Base-by-base conservation (phyloP, 2,329 filamentous ascomycete genomes). In the Curvularia spicifera region DNA sequence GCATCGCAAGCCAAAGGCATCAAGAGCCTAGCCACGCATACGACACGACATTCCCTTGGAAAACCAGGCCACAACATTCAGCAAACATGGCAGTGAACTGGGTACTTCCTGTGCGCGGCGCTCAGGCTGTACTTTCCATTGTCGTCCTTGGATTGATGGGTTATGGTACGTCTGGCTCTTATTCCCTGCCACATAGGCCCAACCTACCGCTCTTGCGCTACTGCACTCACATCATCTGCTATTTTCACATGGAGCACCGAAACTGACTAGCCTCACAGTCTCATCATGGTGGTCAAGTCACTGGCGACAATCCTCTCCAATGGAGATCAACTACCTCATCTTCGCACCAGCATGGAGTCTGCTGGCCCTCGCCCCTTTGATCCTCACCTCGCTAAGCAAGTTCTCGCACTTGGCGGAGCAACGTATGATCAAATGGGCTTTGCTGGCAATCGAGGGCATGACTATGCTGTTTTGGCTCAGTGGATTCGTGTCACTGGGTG, bases 401-500 rank as follows among this genome's bases (percentile, higher is more conserved):
- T 80, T 87, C 68, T 59, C 60, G 2, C 60, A 61, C 46, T 15
- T 68, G 18, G 50, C 63, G 1, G 52, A 65, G 3, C 79, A 80
- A 24, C 68, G 87, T 10, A 87, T 88, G 68, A 86, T 91, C 75
- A 84, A 83, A 51, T 63, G 67, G 46, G 70, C 61, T 0, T 85
- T 92, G 15, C 80, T 93, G 18, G 87, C 70, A 1, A 81, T 91
- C 31, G 90, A 96, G 70, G 81, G 81, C 46, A 65, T 95, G 24
- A 95, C 91, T 9, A 88, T 89, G 79, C 82, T 96, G 56, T 96
- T 96, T 81, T 97, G 93, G 93, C 95, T 97, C 72, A 88, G 89
- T 0, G 92, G 91, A 6, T 90, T 92, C 69, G 88, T 96, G 65
- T 91, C 91, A 0, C 78, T 93, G 10, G 91, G 89, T 0, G 88